These are phyloP conservation scores for Tripterygium wilfordii DNA, from an alignment of 177 flowering plant species.

Conservation along the genomic window DNA sequence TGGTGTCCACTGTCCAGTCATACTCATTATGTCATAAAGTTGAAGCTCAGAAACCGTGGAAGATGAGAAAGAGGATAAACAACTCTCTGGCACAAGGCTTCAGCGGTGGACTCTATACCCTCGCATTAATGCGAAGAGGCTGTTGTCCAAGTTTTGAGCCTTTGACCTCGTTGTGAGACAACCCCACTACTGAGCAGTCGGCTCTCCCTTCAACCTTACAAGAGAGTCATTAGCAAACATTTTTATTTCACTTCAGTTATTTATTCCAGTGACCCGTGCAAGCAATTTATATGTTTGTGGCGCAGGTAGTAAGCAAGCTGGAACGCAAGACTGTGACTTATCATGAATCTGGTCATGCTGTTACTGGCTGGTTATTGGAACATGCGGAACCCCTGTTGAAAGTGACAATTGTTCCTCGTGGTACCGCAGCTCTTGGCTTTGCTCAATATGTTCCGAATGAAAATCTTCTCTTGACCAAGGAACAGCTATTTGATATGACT, in stretches of 20 bases:
- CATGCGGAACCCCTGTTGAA: slow-evolving; percentile 86
- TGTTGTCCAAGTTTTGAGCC: no score
- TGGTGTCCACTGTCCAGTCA: no score
- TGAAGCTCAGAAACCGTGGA: no score
- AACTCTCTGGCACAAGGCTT: no score
- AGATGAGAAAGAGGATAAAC: no score
- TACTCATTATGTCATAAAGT: neutral
- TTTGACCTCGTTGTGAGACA: no score
- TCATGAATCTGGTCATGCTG: slow-evolving; percentile 93
- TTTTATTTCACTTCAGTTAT: no score
- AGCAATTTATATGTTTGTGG: slow-evolving; percentile 2
- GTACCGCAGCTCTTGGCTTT: slow-evolving; percentile 86
- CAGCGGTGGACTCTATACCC: no score
- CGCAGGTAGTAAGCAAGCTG: slow-evolving; percentile 81
- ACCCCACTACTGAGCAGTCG: no score
- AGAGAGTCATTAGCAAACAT: neutral
- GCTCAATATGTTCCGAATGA: slow-evolving; percentile 96
- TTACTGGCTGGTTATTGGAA: slow-evolving; percentile 85
- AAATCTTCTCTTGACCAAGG: slow-evolving; percentile 88
- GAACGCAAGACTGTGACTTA: slow-evolving; percentile 85
- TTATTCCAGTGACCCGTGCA: neutral
- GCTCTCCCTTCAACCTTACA: no score
- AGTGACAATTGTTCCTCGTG: slow-evolving; percentile 93
- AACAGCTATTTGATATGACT: slow-evolving; percentile 90
- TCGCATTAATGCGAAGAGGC: no score